phyloP scores from a whole-genome alignment of 352 stramenopile species.

The Pilasporangium apinafurcum region DNA sequence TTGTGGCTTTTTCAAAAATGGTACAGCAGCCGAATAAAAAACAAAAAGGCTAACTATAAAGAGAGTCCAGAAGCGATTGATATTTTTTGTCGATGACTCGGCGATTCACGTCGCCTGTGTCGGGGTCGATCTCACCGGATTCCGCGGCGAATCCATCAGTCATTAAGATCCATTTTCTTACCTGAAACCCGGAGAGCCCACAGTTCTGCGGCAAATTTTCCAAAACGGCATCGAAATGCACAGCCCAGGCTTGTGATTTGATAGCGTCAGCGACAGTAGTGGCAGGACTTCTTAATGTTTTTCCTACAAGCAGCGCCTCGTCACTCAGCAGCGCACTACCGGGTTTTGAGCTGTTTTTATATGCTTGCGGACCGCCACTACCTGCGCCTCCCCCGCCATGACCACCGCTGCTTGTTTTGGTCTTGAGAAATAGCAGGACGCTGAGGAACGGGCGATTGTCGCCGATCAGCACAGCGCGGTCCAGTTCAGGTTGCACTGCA shows the following conservation, averaged over 20 bases:
- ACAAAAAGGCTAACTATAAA: conserved; percentile 60
- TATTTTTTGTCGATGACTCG: conserved; percentile 66
- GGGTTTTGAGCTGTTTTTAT: conserved; percentile 9
- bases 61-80: conserved; percentile 60
- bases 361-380: neutral
- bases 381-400: conserved; percentile 3
- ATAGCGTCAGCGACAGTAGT: conserved; percentile 58
- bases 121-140: conserved; percentile 61
- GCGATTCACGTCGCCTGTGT: conserved; percentile 52
- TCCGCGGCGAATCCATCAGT: conserved; percentile 53
- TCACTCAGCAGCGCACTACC: conserved; percentile 25
- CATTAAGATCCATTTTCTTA: conserved; percentile 84
- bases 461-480: conserved; percentile 60
- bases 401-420: conserved; percentile 5
- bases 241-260: conserved; percentile 61
- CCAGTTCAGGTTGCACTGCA: conserved; percentile 44
- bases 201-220: conserved; percentile 37
- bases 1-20: no score
- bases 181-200: conserved; percentile 47
- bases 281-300: conserved; percentile 25
- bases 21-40: no score
- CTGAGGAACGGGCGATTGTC: conserved; percentile 66
- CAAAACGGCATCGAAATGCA: conserved; percentile 66
- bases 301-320: conserved; percentile 32
- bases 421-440: conserved; percentile 78